phyloP scores from a whole-genome alignment of 306 rosid species.

The Vigna hirtella region DNA sequence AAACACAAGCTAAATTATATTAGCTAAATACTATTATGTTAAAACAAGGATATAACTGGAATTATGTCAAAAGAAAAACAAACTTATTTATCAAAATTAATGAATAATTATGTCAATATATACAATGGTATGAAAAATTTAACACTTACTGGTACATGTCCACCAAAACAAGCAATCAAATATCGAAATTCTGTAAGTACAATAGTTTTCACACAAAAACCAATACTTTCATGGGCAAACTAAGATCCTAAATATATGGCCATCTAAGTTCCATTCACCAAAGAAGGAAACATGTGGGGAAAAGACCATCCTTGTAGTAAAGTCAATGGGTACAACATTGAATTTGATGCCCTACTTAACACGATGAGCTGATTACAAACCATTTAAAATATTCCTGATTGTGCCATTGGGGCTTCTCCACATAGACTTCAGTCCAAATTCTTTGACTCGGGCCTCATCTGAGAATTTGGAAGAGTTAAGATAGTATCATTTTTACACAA shows the following conservation, averaged over 20 bases:
- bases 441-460: slow-evolving; percentile 96
- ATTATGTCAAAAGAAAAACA: neutral
- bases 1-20: too few relatives aligned
- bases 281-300: neutral
- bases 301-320: neutral
- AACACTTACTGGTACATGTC: neutral
- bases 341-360: slow-evolving; percentile 21
- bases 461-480: slow-evolving; percentile 43
- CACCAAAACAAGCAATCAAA: slow-evolving; percentile 24
- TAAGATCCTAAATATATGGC: neutral
- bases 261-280: neutral
- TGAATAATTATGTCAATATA: slow-evolving; percentile 11
- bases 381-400: slow-evolving; percentile 88
- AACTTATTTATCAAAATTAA: neutral
- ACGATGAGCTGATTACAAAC: slow-evolving; percentile 52
- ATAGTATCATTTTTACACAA: slow-evolving; percentile 7
- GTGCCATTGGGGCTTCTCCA: slow-evolving; percentile 99
- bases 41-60: slow-evolving; percentile 4
- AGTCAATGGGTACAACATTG: slow-evolving; percentile 29
- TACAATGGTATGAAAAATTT: neutral
- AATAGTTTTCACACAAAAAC: neutral
- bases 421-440: slow-evolving; percentile 93
- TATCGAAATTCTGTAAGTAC: slow-evolving; percentile 6
- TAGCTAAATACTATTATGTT: neutral
- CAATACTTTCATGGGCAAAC: neutral